Base-by-base conservation (phyloP, 1,284 basidiomycete genomes). In the Microbotryum saponariae region DNA sequence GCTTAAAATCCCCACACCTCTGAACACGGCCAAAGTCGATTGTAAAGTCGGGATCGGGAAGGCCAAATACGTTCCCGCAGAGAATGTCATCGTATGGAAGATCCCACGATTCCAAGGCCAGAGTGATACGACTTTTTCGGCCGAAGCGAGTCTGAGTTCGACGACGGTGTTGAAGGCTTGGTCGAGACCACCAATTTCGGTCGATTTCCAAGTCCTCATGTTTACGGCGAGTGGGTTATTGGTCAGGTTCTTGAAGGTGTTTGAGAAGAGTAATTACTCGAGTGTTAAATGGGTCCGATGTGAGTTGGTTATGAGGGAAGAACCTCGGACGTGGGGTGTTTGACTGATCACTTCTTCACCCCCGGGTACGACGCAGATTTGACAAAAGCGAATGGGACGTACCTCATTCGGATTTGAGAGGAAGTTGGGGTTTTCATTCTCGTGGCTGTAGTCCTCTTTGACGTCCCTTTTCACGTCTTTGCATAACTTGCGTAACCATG, bases 171-270 rank as follows among this genome's bases (percentile, higher is more conserved):
- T 88, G 50, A 92, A 97, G 81, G 85, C 92, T 2, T 98, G 96
- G 96, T 91, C 91, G 12, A 82, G 94, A 54, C 94, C 96, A 12
- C 96, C 96, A 7, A 97, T 98, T 72, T 90, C 96, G 71, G 85
- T 98, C 63, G 93, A 98, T 77, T 98, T 99, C 77, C 85, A 92
- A 78, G 94, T 99, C 61, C 81, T 98, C 71, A 98, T 98, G 94
- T 92, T 97, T 77, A 97, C 94, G 0, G 83, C 93, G 6, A 97
- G 92, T 9, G 96, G 96, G 0, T 76, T 99, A 70, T 86, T 96
- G 57, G 96, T 99, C 20, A 84, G 94, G 53, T 99, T 97, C 81
- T 77, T 99, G 73, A 98, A 97, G 76, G 93, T 99, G 27, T 97
- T 96, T 72, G 96, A 98, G 79, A 96, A 92, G 81, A 85, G 82